Conservation (phyloP, 805 yeast species). For the Lachancea lanzarotensis region DNA sequence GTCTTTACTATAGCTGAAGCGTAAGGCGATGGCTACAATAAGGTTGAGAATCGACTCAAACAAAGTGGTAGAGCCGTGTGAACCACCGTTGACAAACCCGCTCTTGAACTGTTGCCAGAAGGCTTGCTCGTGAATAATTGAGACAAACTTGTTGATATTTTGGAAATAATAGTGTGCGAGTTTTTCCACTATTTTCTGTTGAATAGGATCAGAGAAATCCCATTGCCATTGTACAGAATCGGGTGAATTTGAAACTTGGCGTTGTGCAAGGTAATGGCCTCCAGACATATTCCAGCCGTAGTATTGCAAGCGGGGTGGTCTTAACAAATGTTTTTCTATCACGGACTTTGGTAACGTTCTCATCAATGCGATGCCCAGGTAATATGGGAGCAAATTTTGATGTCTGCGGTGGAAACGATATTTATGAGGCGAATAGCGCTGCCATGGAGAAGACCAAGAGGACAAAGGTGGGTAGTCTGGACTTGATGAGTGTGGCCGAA, state of each 20-base stretch:
- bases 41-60: slow-evolving; percentile 47
- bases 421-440: slow-evolving; percentile 34
- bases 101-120: slow-evolving; percentile 44
- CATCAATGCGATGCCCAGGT: slow-evolving; percentile 33
- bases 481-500: background rate
- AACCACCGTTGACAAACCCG: slow-evolving; percentile 22
- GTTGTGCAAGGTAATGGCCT: slow-evolving; percentile 36
- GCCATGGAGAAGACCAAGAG: slow-evolving; percentile 19
- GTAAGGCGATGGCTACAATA: slow-evolving; percentile 43
- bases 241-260: slow-evolving; percentile 20
- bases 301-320: slow-evolving; percentile 50
- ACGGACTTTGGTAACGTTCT: slow-evolving; percentile 32
- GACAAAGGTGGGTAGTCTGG: background rate
- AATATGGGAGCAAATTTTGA: slow-evolving; percentile 38
- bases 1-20: slow-evolving; percentile 40
- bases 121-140: slow-evolving; percentile 47
- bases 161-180: slow-evolving; percentile 38
- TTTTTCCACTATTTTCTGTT: slow-evolving; percentile 27
- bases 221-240: slow-evolving; percentile 12
- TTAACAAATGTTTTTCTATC: slow-evolving; percentile 29
- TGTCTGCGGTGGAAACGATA: slow-evolving; percentile 44
- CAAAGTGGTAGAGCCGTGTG: slow-evolving; percentile 33
- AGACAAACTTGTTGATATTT: slow-evolving; percentile 47
- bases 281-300: slow-evolving; percentile 68
- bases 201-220: slow-evolving; percentile 18